Evolutionary conservation across 805 yeast genomes (phyloP).

Genomic region (Suhomyces kilbournensis): DNA sequence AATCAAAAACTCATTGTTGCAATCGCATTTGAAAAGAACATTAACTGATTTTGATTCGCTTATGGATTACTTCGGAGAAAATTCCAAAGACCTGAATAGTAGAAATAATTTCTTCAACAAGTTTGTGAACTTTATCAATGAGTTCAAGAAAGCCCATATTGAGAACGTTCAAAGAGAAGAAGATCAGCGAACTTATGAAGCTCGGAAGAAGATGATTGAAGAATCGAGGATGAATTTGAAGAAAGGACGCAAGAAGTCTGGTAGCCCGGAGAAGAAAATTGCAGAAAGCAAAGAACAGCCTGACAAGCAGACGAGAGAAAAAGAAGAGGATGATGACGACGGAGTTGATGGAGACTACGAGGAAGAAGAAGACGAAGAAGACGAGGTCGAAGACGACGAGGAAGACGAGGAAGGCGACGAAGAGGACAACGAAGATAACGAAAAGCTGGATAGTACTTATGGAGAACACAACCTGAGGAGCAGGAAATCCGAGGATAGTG

Average conservation of each 20-base stretch:
- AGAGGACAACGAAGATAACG: constrained; percentile 13
- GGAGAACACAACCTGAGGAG: constrained; percentile 2
- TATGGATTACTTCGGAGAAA: constrained; percentile 91
- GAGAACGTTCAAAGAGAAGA: constrained; percentile 83
- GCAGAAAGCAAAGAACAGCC: constrained; percentile 6
- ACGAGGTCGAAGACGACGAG: constrained; percentile 13
- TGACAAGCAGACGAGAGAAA: constrained; percentile 9
- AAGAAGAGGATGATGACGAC: constrained; percentile 6
- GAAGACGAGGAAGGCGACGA: constrained; percentile 10
- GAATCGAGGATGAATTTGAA: constrained; percentile 13
- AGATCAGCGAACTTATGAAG: constrained; percentile 52
- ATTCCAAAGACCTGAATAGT: constrained; percentile 63
- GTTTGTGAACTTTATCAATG: constrained; percentile 73
- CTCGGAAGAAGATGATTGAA: constrained; percentile 34
- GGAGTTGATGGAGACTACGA: constrained; percentile 6
- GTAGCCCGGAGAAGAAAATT: neutral
- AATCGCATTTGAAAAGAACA: constrained; percentile 61
- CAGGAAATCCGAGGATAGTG: neutral
- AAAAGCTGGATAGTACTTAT: constrained; percentile 10
- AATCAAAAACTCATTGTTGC: constrained; percentile 61
- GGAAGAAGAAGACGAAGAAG: constrained; percentile 10
- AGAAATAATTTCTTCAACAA: constrained; percentile 71
- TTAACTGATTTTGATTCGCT: constrained; percentile 63
- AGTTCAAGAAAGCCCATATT: constrained; percentile 73
- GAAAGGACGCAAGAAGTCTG: constrained; percentile 1